These are phyloP conservation scores for Fusarium paranaense DNA, from an alignment of 2,329 filamentous ascomycete genomes.

Conservation along the genomic window DNA sequence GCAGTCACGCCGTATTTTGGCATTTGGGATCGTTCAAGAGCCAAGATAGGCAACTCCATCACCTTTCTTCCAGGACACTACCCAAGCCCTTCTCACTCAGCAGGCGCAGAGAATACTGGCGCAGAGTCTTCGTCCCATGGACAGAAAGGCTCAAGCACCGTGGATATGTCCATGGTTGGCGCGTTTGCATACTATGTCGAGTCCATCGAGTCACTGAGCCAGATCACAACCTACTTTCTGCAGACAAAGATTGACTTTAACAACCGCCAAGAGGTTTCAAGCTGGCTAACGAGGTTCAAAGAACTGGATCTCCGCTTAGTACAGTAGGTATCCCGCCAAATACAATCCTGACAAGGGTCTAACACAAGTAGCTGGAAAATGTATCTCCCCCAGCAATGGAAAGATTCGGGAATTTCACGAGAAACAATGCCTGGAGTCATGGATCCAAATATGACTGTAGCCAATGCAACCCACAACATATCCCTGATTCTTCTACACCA, in stretches of 20 bases:
- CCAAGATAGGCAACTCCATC: constrained; percentile 52
- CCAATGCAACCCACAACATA: constrained; percentile 61
- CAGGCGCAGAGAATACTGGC: background rate
- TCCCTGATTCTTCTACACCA: constrained; percentile 62
- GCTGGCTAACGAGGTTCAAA: constrained; percentile 58
- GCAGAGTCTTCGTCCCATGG: background rate
- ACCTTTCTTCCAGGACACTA: constrained; percentile 49
- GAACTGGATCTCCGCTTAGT: constrained; percentile 58
- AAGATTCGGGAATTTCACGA: constrained; percentile 43
- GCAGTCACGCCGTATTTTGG: constrained; percentile 56
- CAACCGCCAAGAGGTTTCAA: constrained; percentile 52
- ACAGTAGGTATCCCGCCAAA: constrained; percentile 40
- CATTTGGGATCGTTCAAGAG: constrained; percentile 56
- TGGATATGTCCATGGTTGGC: constrained; percentile 52
- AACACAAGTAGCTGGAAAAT: constrained; percentile 52
- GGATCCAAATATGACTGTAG: constrained; percentile 61
- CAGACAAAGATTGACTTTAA: constrained; percentile 54
- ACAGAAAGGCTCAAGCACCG: background rate
- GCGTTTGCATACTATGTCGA: constrained; percentile 60
- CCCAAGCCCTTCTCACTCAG: background rate
- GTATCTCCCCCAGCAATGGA: constrained; percentile 57
- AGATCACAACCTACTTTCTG: constrained; percentile 57
- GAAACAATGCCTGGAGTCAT: constrained; percentile 47
- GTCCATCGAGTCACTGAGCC: constrained; percentile 57
- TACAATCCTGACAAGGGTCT: background rate